Evolutionary conservation across 2,329 filamentous ascomycete genomes (phyloP), one percentile per base, ranked within the genome.

Genomic region (Aspergillus ibericus): DNA sequence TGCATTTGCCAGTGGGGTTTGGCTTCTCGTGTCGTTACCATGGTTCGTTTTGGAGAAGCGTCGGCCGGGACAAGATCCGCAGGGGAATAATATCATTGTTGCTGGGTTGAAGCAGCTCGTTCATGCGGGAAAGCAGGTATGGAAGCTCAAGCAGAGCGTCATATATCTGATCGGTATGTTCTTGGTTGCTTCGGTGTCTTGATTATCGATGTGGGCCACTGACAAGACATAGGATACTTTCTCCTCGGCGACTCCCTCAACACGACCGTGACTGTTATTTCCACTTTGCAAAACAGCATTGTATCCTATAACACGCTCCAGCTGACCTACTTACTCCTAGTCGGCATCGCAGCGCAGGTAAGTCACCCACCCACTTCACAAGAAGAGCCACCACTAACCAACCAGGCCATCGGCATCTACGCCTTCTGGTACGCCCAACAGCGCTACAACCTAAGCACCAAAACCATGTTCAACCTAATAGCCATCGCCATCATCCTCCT

Each of bases 181-280:
- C 9, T 35, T 34, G 8, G 2, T 27, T 13, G 12, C 38, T 22
- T 8, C 22, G 2, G 12, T 15, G 15, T 9, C 5, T 32, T 10
- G 4, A 18, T 18, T 36, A 38, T 8, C 25, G 49, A 20, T 13
- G n/a, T 25, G 22, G 22, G 22, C 54, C 9, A 27, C 12, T 34
- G 40, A 29, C 52, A 55, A 48, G 16, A 20, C 18, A 58, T 61
- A 72, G 80, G 81, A 3, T 90, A 88, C 67, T 89, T 90, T 68
- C 77, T 90, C 1, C 81, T 90, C 0, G 87, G 85, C n/a, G 88
- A 90, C 71, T 86, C 84, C 1, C 77, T 89, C 35, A 89, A 89
- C 70, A 90, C 88, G 0, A 88, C 87, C 0, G 85, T 89, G 5
- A 89, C 88, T 0, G 86, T 90, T 20, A 85, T 90, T 32, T 80